Conservation (phyloP, 2,329 filamentous ascomycete genomes). For the Bertia moriformis region DNA sequence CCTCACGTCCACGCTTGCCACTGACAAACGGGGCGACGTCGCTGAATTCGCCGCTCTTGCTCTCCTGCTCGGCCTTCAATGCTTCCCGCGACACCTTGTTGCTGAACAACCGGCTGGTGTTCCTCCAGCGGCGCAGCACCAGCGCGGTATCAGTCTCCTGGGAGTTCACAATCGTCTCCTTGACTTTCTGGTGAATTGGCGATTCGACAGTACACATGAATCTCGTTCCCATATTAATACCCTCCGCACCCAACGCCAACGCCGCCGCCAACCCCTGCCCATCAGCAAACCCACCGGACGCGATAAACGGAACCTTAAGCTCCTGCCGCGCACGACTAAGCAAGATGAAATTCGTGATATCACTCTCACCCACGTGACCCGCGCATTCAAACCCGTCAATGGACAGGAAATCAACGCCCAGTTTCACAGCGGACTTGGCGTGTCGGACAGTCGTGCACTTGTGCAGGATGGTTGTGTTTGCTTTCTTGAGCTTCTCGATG, state of each 20-base stretch:
- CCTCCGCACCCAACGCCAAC: slow-evolving; percentile 74
- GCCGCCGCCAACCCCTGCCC: slow-evolving; percentile 86
- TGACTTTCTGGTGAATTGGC: slow-evolving; percentile 85
- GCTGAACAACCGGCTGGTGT: slow-evolving; percentile 75
- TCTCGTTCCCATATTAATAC: slow-evolving; percentile 95
- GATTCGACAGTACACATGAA: slow-evolving; percentile 95
- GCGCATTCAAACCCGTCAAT: slow-evolving; percentile 98
- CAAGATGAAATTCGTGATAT: slow-evolving; percentile 83
- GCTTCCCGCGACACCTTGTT: slow-evolving; percentile 79
- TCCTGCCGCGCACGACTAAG: slow-evolving; percentile 72
- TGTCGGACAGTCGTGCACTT: slow-evolving; percentile 97
- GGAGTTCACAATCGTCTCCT: slow-evolving; percentile 76
- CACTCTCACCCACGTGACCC: slow-evolving; percentile 69
- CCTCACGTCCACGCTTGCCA: slow-evolving; percentile 78
- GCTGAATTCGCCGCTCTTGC: slow-evolving; percentile 71
- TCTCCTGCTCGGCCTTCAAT: slow-evolving; percentile 69
- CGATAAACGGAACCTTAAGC: slow-evolving; percentile 80
- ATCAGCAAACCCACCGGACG: slow-evolving; percentile 88
- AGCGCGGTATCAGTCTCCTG: slow-evolving; percentile 84
- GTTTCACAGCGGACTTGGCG: slow-evolving; percentile 77
- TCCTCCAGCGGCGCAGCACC: slow-evolving; percentile 78
- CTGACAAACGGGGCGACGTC: slow-evolving; percentile 79
- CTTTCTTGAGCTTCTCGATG: slow-evolving; percentile 74
- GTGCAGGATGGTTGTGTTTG: slow-evolving; percentile 69
- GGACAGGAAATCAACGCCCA: slow-evolving; percentile 89